A percentile compares a stretch with the other conserved stretches of the same genome.
phyloP scores from a whole-genome alignment of 768 basidiomycete genomes.

The Lepiota brunneoincarnata region DNA sequence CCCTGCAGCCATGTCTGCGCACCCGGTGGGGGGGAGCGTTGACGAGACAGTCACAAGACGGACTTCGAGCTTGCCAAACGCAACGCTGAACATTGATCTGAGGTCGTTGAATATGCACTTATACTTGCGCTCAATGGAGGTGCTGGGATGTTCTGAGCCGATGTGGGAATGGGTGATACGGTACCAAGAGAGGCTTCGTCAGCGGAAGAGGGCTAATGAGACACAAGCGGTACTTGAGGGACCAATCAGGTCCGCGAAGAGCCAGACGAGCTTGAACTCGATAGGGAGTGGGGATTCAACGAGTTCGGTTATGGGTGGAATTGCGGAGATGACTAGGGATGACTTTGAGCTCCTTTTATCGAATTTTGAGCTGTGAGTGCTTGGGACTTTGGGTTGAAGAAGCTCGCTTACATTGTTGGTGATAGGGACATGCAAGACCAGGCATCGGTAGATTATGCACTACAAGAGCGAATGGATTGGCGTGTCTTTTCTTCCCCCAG shows the following conservation, averaged over 20 bases:
- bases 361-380: constrained; percentile 60
- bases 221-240: constrained; percentile 5
- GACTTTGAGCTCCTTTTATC: constrained; percentile 60
- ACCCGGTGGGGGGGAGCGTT: constrained; percentile 25
- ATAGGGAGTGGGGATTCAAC: constrained; percentile 13
- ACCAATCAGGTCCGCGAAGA: background rate
- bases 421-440: constrained; percentile 66
- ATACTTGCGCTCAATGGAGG: constrained; percentile 55
- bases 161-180: constrained; percentile 79
- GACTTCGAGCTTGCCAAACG: constrained; percentile 48
- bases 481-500: constrained; percentile 33
- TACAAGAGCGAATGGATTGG: constrained; percentile 53
- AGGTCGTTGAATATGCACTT: constrained; percentile 62
- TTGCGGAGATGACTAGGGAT: constrained; percentile 51
- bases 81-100: constrained; percentile 52
- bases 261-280: constrained; percentile 16
- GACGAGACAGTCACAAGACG: constrained; percentile 16
- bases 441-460: constrained; percentile 41
- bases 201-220: constrained; percentile 9
- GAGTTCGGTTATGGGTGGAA: constrained; percentile 29
- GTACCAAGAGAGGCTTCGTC: constrained; percentile 33
- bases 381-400: background rate
- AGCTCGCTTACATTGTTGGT: constrained; percentile 7
- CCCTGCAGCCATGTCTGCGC: constrained; percentile 36
- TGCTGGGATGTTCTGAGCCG: constrained; percentile 68